These are phyloP conservation scores for Apostasia ramifera DNA, from an alignment of 106 monocot species.

Conservation along the genomic window DNA sequence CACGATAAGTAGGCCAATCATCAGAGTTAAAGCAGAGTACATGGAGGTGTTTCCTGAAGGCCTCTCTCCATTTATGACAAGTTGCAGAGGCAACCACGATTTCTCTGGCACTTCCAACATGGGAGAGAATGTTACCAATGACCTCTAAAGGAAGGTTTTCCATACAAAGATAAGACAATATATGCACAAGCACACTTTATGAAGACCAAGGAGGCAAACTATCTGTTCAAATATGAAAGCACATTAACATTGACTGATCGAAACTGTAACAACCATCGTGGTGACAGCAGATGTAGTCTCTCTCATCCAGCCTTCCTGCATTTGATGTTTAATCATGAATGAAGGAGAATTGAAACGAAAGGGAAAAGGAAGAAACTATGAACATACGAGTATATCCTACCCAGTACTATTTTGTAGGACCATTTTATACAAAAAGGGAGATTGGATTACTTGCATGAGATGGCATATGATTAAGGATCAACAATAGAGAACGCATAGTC, in stretches of 20 bases:
- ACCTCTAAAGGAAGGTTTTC: constrained; percentile 90
- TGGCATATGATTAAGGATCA: neutral
- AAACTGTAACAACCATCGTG: neutral
- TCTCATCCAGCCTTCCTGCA: constrained; percentile 5
- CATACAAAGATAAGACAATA: constrained; percentile 25
- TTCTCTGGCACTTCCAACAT: constrained; percentile 59
- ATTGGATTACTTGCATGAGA: neutral
- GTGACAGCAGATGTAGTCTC: neutral
- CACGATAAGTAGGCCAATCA: constrained; percentile 64
- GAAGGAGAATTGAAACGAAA: neutral
- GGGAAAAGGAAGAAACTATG: neutral
- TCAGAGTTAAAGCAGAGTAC: constrained; percentile 62
- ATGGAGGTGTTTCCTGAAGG: constrained; percentile 72
- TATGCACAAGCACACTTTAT: too few relatives aligned
- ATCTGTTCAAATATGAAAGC: neutral
- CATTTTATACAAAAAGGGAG: neutral
- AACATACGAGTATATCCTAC: too few relatives aligned
- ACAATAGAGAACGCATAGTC: neutral
- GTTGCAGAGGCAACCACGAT: constrained; percentile 81
- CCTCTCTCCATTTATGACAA: constrained; percentile 83
- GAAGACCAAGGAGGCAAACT: neutral
- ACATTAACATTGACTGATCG: neutral
- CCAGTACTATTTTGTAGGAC: too few relatives aligned
- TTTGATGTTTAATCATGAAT: neutral
- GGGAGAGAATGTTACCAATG: constrained; percentile 92